Evolutionary conservation across 352 stramenopile species (phyloP).

Genomic region (Phytophthora citricola): DNA sequence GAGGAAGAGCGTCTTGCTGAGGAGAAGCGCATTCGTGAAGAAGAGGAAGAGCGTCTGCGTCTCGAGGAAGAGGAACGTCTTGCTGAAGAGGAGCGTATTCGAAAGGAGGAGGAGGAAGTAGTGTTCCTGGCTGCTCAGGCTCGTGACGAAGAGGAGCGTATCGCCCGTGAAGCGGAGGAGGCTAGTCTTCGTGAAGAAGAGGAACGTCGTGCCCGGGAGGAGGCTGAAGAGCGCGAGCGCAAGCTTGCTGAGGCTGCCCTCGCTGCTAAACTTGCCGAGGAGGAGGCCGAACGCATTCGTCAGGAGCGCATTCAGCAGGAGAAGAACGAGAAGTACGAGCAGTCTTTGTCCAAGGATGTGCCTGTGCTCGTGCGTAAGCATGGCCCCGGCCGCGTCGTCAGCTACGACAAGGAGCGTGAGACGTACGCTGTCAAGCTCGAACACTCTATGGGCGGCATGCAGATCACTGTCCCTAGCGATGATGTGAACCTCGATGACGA

Average conservation of each 20-base stretch:
- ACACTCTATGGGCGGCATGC: conserved; percentile 65
- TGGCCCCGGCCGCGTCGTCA: conserved; percentile 72
- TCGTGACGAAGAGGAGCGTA: conserved; percentile 37
- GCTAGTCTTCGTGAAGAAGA: conserved; percentile 38
- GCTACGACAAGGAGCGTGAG: conserved; percentile 83
- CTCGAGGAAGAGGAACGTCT: conserved; percentile 36
- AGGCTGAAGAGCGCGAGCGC: conserved; percentile 51
- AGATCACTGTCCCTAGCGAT: conserved; percentile 70
- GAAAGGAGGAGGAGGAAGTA: conserved; percentile 29
- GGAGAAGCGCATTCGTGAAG: conserved; percentile 23
- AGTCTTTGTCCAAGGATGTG: conserved; percentile 87
- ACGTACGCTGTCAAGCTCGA: conserved; percentile 81
- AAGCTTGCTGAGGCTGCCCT: conserved; percentile 52
- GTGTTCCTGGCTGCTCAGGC: conserved; percentile 18
- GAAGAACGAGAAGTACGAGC: conserved; percentile 85
- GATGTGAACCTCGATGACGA: conserved; percentile 87
- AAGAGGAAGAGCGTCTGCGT: conserved; percentile 42
- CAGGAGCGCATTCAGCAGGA: conserved; percentile 64
- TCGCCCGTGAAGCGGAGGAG: conserved; percentile 37
- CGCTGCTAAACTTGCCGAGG: conserved; percentile 43
- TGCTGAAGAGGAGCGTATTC: conserved; percentile 34
- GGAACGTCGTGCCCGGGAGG: conserved; percentile 38
- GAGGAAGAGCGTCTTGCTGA: conserved; percentile 39
- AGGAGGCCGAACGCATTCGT: conserved; percentile 58
- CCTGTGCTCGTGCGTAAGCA: conserved; percentile 82